Conservation (phyloP, 2,329 filamentous ascomycete species). For the Fusarium verrucosum region DNA sequence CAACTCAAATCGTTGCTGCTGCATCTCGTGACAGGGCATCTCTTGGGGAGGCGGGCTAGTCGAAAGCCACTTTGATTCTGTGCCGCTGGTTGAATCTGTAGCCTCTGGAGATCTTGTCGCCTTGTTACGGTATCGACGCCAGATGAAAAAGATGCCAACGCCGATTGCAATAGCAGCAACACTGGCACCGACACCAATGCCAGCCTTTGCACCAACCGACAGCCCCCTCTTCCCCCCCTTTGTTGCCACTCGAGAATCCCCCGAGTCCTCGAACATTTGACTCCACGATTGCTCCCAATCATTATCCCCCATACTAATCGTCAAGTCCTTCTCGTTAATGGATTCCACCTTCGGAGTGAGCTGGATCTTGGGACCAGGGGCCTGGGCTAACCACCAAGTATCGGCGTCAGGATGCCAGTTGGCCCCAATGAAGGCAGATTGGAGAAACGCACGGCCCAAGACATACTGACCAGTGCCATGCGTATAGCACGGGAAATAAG, state of each 20-base stretch:
- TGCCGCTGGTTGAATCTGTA: too few relatives aligned
- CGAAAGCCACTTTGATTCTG: too few relatives aligned
- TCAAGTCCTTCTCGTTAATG: not conserved
- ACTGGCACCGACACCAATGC: not conserved
- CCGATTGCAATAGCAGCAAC: not conserved
- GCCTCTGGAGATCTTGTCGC: too few relatives aligned
- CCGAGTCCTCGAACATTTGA: too few relatives aligned
- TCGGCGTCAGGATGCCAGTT: slow-evolving; percentile 48
- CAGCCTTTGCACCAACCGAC: not conserved
- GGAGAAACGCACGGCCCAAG: slow-evolving; percentile 55
- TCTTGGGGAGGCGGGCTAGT: too few relatives aligned
- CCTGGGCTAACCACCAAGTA: slow-evolving; percentile 30
- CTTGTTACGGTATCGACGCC: too few relatives aligned
- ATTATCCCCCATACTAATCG: slow-evolving; percentile 15
- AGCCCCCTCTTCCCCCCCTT: not conserved
- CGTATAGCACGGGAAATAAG: slow-evolving; percentile 51
- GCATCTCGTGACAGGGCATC: too few relatives aligned
- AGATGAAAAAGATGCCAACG: not conserved
- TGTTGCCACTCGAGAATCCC: too few relatives aligned
- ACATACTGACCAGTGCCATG: slow-evolving; percentile 37
- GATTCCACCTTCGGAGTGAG: not conserved
- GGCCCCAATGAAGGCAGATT: slow-evolving; percentile 57
- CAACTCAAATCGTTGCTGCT: too few relatives aligned
- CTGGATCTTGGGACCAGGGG: slow-evolving; percentile 14
- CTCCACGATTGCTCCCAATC: slow-evolving; percentile 29